Evolutionary conservation across 192 early-diverging fungal genomes (phyloP).

Genomic region (Coemansia sp.): DNA sequence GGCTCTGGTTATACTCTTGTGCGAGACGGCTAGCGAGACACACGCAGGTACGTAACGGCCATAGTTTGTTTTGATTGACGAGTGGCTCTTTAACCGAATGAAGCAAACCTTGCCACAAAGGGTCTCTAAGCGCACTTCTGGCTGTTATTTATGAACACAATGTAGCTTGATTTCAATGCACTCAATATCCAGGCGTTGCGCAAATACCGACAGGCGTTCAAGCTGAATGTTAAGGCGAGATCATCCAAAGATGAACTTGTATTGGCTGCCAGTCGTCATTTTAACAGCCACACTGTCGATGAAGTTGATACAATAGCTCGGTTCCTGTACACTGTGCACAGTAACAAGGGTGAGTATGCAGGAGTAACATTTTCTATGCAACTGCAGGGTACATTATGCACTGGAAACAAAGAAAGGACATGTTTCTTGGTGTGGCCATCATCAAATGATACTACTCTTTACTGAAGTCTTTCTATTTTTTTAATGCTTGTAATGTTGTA

Average conservation of each 20-base stretch:
- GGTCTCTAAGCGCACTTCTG: not conserved
- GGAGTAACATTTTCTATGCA: too few species aligned
- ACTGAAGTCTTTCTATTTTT: too few species aligned
- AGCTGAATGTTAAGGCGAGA: constrained; percentile 54
- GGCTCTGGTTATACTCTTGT: not conserved
- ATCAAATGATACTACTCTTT: too few species aligned
- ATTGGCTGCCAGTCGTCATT: constrained; percentile 44
- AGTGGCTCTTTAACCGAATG: too few species aligned
- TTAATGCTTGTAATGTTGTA: too few species aligned
- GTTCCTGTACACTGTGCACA: constrained; percentile 52
- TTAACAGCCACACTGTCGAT: constrained; percentile 39
- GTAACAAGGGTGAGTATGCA: constrained; percentile 33
- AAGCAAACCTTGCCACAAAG: not conserved
- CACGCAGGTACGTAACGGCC: constrained; percentile 17
- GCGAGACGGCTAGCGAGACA: constrained; percentile 10
- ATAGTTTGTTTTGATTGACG: not conserved
- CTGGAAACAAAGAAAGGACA: not conserved
- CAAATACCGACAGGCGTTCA: constrained; percentile 53
- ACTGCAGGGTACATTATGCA: too few species aligned
- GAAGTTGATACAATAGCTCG: constrained; percentile 56
- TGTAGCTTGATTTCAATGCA: constrained; percentile 51
- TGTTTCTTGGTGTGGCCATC: not conserved
- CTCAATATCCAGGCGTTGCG: constrained; percentile 50
- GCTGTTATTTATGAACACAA: not conserved
- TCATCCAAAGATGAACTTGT: constrained; percentile 54